These are phyloP conservation scores for Emmonsiellopsis sp. DNA, from an alignment of 2,329 filamentous ascomycete species.

Conservation along the genomic window DNA sequence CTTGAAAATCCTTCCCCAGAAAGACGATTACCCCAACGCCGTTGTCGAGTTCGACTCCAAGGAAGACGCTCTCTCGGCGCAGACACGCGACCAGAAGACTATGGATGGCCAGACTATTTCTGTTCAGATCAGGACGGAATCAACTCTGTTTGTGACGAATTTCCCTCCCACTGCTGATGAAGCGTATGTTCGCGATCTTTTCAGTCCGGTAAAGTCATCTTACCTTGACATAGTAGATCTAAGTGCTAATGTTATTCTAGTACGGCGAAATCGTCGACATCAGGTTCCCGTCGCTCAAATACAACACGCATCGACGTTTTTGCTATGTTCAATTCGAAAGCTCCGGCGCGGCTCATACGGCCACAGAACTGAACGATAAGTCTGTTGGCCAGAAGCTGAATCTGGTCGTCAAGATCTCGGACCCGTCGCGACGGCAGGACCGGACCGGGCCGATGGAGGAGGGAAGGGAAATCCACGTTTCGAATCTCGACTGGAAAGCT, in stretches of 20 bases:
- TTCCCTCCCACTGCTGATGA: constrained; percentile 56
- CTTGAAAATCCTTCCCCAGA: constrained; percentile 58
- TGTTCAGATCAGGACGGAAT: constrained; percentile 64
- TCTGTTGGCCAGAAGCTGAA: constrained; percentile 59
- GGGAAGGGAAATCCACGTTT: constrained; percentile 75
- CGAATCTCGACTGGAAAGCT: constrained; percentile 54
- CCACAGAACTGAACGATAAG: constrained; percentile 63
- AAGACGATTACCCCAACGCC: constrained; percentile 53
- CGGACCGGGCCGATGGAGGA: constrained; percentile 77
- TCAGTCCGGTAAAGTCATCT: constrained; percentile 38
- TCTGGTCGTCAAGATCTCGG: constrained; percentile 72
- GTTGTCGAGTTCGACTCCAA: constrained; percentile 75
- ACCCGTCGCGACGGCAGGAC: constrained; percentile 67
- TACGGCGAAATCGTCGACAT: constrained; percentile 79
- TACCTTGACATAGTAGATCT: background rate
- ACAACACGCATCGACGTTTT: constrained; percentile 79
- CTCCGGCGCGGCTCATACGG: constrained; percentile 57
- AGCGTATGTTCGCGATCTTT: constrained; percentile 46
- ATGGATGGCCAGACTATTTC: constrained; percentile 64
- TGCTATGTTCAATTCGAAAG: constrained; percentile 89
- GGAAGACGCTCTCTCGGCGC: constrained; percentile 72
- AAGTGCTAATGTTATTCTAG: constrained; percentile 16
- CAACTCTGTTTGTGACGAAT: constrained; percentile 85
- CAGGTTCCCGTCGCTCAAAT: constrained; percentile 85
- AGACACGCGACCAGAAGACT: constrained; percentile 71